Base-by-base conservation (phyloP, 2,329 filamentous ascomycete species). In the Tolypocladium pustulatum region DNA sequence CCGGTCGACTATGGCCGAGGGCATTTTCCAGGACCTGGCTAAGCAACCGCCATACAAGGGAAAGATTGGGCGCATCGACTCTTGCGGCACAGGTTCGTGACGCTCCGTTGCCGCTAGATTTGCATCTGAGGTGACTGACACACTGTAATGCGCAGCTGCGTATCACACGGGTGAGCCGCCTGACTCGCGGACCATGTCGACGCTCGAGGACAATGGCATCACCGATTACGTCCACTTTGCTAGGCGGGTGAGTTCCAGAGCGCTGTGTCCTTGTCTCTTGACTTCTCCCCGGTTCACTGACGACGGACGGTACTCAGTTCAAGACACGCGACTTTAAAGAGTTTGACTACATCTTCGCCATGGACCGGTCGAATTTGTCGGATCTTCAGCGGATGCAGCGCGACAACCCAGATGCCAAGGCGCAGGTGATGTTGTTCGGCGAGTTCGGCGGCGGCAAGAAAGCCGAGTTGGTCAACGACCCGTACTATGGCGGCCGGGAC, bases 301-400 rank as follows among this genome's bases (percentile, higher is more conserved):
- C 32, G 32, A 58, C 38, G 25, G 20, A 13, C 6, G 46, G 46
- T n/a, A 2, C 30, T 52, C 30, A 84, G 81, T 71, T 86, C 55
- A 74, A 76, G 5, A 73, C 78, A 1, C 80, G 81, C 56, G 94
- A 99, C 73, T 95, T 97, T 66, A 77, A 85, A 58, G 80, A 81
- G 20, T 97, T 97, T 68, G 91, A 97, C 73, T 97, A 96, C 74
- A 86, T 99, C 61, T 86, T 99, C 59, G 92, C 90, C 61, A 99
- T 99, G 94, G 94, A 99, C 70, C 79, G 83, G 55, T 83, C 85
- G 53, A 97, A 97, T 71, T 77, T 96, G 52, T 78, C 80, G 10
- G 83, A 95, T 67, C 74, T 96, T 59, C 72, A 85, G 66, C 78
- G 84, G 38, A 73, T 87, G 68, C 77, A 83, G 63, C 75, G 79